These are phyloP conservation scores for Amylocarpus encephaloides DNA, from an alignment of 2,329 filamentous ascomycete genomes.

Conservation along the genomic window DNA sequence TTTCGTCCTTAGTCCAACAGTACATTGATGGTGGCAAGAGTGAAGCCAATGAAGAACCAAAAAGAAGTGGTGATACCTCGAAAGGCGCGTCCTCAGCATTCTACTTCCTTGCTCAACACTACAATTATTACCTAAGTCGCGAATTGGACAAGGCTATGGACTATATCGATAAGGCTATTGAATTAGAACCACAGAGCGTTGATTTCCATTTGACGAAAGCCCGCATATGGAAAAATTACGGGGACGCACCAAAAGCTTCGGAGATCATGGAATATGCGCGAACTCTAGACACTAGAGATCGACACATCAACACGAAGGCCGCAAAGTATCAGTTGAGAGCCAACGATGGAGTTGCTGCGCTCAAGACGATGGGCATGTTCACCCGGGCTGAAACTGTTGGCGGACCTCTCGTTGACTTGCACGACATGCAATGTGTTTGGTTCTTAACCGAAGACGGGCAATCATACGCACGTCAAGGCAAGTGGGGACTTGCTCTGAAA, in stretches of 20 bases:
- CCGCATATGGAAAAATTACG: conserved; percentile 86
- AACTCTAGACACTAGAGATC: conserved; percentile 78
- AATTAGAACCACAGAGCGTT: conserved; percentile 71
- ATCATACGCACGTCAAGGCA: conserved; percentile 74
- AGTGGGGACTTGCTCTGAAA: conserved; percentile 82
- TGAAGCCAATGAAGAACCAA: conserved; percentile 37
- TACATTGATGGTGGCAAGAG: conserved; percentile 59
- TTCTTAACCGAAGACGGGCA: conserved; percentile 93
- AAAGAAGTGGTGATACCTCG: conserved; percentile 41
- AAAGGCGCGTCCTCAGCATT: conserved; percentile 71
- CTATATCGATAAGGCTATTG: conserved; percentile 77
- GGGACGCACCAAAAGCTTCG: conserved; percentile 71
- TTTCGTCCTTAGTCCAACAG: conserved; percentile 70
- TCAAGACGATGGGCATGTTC: conserved; percentile 89
- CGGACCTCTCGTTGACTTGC: conserved; percentile 80
- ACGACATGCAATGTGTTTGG: conserved; percentile 99
- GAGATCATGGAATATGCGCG: conserved; percentile 85
- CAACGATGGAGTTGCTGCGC: conserved; percentile 77
- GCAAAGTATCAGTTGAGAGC: conserved; percentile 95
- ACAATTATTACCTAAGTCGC: conserved; percentile 85
- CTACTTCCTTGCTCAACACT: conserved; percentile 95
- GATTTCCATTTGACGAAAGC: conserved; percentile 96
- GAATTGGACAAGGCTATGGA: conserved; percentile 75
- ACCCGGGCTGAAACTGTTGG: conserved; percentile 85
- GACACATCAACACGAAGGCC: conserved; percentile 97